Percentiles rank a stretch among this genome's conserved stretches.
phyloP scores from a whole-genome alignment of 1,139 yeast genomes.

The Ogataea hybrid region DNA sequence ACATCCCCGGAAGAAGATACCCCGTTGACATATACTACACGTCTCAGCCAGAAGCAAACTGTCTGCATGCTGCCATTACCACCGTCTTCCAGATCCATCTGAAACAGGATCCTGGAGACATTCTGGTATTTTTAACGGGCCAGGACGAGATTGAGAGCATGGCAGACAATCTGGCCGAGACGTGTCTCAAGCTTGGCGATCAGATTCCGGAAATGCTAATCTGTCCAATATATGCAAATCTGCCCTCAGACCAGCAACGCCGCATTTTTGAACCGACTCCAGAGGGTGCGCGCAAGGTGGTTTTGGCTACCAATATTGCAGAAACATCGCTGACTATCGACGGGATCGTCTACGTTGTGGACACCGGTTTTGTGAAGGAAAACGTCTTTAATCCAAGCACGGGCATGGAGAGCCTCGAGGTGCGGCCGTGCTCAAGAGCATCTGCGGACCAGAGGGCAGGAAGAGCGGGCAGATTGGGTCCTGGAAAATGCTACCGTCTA shows the following conservation, averaged over 20 bases:
- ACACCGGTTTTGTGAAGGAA: conserved; percentile 91
- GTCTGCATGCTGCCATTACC: conserved; percentile 82
- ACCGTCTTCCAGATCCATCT: conserved; percentile 80
- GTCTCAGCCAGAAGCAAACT: conserved; percentile 84
- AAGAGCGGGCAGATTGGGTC: conserved; percentile 95
- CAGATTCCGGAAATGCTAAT: conserved; percentile 64
- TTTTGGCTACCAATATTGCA: conserved; percentile 93
- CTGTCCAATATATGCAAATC: conserved; percentile 88
- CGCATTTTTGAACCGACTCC: conserved; percentile 90
- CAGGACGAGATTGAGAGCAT: conserved; percentile 91
- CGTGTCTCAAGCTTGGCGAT: conserved; percentile 60
- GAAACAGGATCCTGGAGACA: conserved; percentile 77
- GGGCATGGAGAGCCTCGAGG: conserved; percentile 88
- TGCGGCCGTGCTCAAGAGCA: conserved; percentile 86
- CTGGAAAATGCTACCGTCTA: conserved; percentile 89
- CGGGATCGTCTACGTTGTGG: conserved; percentile 86
- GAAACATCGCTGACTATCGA: conserved; percentile 96
- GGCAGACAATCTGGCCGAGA: conserved; percentile 69
- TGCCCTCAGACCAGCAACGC: conserved; percentile 82
- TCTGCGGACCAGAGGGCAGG: conserved; percentile 97
- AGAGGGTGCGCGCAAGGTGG: conserved; percentile 73
- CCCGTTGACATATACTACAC: conserved; percentile 90
- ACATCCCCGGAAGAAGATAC: conserved; percentile 84
- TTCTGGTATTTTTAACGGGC: conserved; percentile 88
- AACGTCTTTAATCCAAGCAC: conserved; percentile 77